phyloP scores from a whole-genome alignment of 2,329 filamentous ascomycete species.

The Rugonectria rugulosa region DNA sequence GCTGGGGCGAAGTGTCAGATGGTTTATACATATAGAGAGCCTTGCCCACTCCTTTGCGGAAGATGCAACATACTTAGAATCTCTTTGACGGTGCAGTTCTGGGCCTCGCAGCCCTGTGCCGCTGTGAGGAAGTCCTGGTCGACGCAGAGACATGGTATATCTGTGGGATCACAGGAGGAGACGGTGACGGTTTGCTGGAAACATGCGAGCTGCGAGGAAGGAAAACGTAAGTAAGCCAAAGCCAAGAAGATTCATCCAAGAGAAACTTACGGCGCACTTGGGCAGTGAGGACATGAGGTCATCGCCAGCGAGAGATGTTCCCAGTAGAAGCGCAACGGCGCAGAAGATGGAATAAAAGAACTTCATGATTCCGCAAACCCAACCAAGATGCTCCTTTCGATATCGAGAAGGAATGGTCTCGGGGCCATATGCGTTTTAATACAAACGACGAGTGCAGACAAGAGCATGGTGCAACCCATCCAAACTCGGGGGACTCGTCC shows the following conservation, averaged over 20 bases:
- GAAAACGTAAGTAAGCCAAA: not conserved
- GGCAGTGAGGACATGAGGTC: not conserved
- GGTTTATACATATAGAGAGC: too few species aligned
- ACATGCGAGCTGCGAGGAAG: not conserved
- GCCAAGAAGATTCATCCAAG: not conserved
- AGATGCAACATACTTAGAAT: not conserved
- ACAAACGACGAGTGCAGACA: too few species aligned
- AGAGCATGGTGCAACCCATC: too few species aligned
- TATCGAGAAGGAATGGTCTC: not conserved
- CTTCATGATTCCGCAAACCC: not conserved
- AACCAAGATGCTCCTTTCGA: not conserved
- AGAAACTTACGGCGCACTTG: not conserved
- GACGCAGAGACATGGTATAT: not conserved
- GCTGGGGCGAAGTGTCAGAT: not conserved
- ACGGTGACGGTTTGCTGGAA: not conserved
- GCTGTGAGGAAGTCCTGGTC: not conserved
- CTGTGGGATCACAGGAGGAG: not conserved
- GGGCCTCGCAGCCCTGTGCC: not conserved
- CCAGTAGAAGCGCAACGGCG: not conserved
- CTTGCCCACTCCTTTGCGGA: too few species aligned
- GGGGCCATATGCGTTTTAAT: not conserved
- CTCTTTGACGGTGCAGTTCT: conserved; percentile 1
- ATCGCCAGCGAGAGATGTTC: not conserved
- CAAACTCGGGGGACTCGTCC: too few species aligned
- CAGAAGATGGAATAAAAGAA: not conserved